These are phyloP conservation scores for Paramecium pentaurelia DNA, from an alignment of 73 alveolate genomes.

Conservation along the genomic window DNA sequence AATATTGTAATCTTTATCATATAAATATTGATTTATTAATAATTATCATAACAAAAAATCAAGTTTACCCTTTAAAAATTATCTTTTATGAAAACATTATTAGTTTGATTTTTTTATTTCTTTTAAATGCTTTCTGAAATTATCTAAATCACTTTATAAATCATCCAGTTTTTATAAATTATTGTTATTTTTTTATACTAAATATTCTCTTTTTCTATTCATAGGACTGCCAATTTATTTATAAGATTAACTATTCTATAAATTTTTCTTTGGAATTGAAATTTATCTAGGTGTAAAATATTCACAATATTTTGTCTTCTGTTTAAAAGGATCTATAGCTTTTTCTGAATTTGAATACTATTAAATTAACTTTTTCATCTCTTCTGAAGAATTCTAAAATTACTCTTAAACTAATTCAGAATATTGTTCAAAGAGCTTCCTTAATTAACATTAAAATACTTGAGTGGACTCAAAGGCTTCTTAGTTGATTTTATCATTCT, in stretches of 20 bases:
- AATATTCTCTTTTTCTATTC: neutral
- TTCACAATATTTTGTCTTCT: neutral
- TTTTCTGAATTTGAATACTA: neutral
- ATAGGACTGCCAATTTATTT: neutral
- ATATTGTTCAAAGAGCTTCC: neutral
- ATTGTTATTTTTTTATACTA: neutral
- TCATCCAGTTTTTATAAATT: neutral
- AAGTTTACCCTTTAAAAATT: neutral
- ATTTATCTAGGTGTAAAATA: neutral
- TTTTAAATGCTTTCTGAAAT: neutral
- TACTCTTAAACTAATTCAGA: constrained; percentile 4
- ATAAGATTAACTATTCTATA: neutral
- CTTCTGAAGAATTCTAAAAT: neutral
- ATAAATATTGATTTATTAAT: neutral
- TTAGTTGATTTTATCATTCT: neutral
- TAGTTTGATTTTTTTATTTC: neutral
- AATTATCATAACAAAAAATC: neutral
- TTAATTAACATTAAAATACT: neutral
- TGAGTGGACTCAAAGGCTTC: neutral
- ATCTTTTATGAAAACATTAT: neutral
- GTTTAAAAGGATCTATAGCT: neutral
- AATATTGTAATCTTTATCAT: neutral
- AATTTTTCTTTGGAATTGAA: neutral
- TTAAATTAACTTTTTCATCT: neutral
- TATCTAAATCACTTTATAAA: neutral